Base-by-base conservation (phyloP, 192 early-diverging fungal genomes). In the Entomortierella lignicola region DNA sequence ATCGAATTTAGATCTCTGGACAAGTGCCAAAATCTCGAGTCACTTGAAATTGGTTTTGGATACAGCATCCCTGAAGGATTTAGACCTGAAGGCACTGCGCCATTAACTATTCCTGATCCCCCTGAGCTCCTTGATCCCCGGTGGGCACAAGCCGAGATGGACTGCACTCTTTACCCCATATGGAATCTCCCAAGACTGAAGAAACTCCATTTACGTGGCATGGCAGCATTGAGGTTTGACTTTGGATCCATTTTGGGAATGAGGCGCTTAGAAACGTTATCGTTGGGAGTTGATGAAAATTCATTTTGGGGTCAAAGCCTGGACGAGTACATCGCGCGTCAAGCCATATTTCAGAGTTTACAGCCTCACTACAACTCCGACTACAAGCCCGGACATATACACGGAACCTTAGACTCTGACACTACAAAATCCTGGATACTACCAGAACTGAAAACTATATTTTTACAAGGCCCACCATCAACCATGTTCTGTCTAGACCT, bases 401-500 rank as follows among this genome's bases (percentile, higher is more conserved):
- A 37, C 10, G 10, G 5, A n/a, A n/a, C n/a, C n/a, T n/a, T n/a
- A n/a, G n/a, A 37, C 10, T 10, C 5, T 37, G 4, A 4, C 34
- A 37, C 34, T 10, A 10, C 34, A 7, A 37, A 37, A 4, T 7
- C 4, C 4, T 72, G 71, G 71, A 17, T 30, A 0, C 18, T 65
- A 15, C 71, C 71, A 3, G 21, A 56, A 3, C 21, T 72, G 47
- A 63, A 56, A 27, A 54, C n/a, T 0, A 17, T 72, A n/a, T 5
- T 8, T 17, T 25, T 72, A 31, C 37, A 51, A 0, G 71, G 71
- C 8, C 43, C 47, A 5, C 61, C 61, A 17, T 44, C 55, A 20
- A 25, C 52, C 12, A 62, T 64, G 21, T 72, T 72, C 31, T 57
- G 27, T 26, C 29, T 72, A n/a, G 62, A 58, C 4, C 63, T 55